Base-by-base conservation (phyloP, 1,139 yeast species). In the Scheffersomyces parashehatae region DNA sequence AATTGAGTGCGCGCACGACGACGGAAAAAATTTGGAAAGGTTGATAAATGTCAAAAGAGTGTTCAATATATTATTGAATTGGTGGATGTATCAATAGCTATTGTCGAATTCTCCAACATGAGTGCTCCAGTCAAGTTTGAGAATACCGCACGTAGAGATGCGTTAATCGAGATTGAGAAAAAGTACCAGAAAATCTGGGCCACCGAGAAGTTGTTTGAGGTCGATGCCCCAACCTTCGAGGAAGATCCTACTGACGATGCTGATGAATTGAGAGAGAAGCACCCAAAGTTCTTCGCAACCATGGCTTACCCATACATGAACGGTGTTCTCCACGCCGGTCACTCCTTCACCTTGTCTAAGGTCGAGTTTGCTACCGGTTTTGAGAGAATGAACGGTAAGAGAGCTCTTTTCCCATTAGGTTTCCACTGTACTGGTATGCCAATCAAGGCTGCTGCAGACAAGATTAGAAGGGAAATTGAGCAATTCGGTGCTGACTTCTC, bases 341-440 rank as follows among this genome's bases (percentile, higher is more conserved):
- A 95, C 67, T 83, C 91, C 55, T 95, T 93, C 73, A 93, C 99
- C 35, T 77, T 93, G 56, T 89, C 98, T 46, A 95, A 95, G 70
- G 95, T 83, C 42, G 99, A 95, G 67, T 95, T 87, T 65, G 87
- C 95, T 42, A 78, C 88, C 45, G 98, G 99, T 45, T 95, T 86
- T 62, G 97, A 93, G 70, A 83, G 98, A 69, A 87, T 95, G 93
- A 78, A 80, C 60, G 98, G 98, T 53, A 89, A 87, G 69, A 81
- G 87, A 58, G 97, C 97, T 30, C 74, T 93, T 50, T 93, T 89
- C 72, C 99, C 99, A 41, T 78, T 95, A 49, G 99, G 99, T 42
- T 93, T 93, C 84, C 99, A 93, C 70, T 95, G 99, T 79, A 93
- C 99, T 36, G 99, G 99, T 76, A 87, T 93, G 97, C 99, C 99